A percentile compares a stretch with the other conserved stretches of the same genome.
phyloP scores from a whole-genome alignment of 2,329 filamentous ascomycete genomes.

The Neonectria neomacrospora region DNA sequence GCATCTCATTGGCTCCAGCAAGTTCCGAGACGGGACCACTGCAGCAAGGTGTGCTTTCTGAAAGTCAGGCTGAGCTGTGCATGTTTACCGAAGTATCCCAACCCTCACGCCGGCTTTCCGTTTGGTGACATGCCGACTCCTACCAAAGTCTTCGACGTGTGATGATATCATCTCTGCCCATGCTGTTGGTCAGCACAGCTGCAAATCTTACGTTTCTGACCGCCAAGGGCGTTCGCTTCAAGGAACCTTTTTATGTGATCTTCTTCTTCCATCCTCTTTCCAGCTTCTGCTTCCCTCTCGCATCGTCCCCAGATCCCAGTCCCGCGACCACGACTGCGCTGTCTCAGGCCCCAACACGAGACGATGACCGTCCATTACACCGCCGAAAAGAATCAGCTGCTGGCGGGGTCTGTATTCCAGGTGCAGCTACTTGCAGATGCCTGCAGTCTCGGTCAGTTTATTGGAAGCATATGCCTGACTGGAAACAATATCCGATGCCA shows the following conservation, averaged over 20 bases:
- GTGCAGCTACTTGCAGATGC: neutral
- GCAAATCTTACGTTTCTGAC: neutral
- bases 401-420: neutral
- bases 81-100: neutral
- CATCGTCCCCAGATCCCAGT: neutral
- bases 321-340: neutral
- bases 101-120: neutral
- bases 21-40: neutral
- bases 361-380: neutral
- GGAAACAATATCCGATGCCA: neutral
- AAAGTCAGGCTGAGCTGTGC: conserved; percentile 5
- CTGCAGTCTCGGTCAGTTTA: neutral
- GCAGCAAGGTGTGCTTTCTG: neutral
- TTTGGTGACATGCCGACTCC: conserved; percentile 1
- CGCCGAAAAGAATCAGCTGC: neutral
- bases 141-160: neutral
- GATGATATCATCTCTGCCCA: conserved; percentile 15
- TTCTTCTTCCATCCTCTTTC: neutral
- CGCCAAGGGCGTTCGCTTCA: neutral
- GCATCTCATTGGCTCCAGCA: neutral
- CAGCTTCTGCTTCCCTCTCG: neutral
- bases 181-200: conserved; percentile 1
- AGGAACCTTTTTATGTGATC: neutral
- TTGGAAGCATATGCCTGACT: neutral
- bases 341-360: neutral